Base-by-base conservation (phyloP, 345 rosid genomes). In the Murraya koenigii region DNA sequence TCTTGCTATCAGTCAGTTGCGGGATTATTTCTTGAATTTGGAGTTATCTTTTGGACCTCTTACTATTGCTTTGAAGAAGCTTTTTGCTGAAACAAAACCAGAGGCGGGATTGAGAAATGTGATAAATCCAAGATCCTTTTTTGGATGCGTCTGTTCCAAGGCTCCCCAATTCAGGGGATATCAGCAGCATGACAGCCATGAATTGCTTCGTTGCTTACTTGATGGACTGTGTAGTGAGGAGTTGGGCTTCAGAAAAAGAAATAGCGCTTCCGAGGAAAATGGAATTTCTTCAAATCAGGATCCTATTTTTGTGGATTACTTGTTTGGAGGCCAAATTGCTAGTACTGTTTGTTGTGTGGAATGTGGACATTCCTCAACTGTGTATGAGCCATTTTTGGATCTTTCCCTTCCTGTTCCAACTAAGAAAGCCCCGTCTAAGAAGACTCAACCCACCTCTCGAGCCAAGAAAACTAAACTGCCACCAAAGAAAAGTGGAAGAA, bases 121-220 rank as follows among this genome's bases (percentile, higher is more conserved):
- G 74, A 86, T 94, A 30, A 94, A 93, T 77, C 99, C 99, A 4
- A 88, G 77, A 84, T 78, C 84, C 19, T 82, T 91, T 81, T 97
- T 94, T 78, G 95, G 91, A 41, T 71, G 71, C 58, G 41, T 97
- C 20, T 88, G 93, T 85, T 71, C 91, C 64, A 97, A 92, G 80
- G 93, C 98, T 72, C 97, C 99, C 8, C 98, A 94, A 67, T 97
- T 97, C 83, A 86, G 83, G 79, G 99, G 98, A 78, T 93, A 86
- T 84, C 96, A 93, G 80, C 99, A 93, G 87, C 98, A 97, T 73
- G 99, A 97, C 70, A 90, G 98, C 78, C 99, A 97, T 80, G 98
- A 97, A 86, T 83, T 97, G 86, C 93, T 97, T 73, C 86, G 86
- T 8, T 94, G 89, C 87, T 85, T 97, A 77, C 93, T 97, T 75